These are phyloP conservation scores for Xylariaceae sp. DNA, from an alignment of 2,329 filamentous ascomycete species.

Conservation along the genomic window DNA sequence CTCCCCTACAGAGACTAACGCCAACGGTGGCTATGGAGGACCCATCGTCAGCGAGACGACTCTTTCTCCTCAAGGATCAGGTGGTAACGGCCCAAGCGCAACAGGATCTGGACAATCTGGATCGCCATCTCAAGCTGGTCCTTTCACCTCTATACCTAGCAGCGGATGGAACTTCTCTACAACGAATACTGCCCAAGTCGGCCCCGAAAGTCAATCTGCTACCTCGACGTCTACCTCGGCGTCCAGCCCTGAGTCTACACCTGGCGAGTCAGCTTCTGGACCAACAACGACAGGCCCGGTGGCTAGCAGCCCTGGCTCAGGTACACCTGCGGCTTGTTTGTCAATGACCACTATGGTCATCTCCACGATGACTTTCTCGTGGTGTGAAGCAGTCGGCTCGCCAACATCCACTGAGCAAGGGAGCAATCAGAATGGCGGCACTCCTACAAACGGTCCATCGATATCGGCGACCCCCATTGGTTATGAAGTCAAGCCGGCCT, in stretches of 20 bases:
- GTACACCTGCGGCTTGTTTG: no score
- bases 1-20: slow-evolving; percentile 10
- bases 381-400: slow-evolving; percentile 26
- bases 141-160: slow-evolving; percentile 24
- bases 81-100: slow-evolving; percentile 11
- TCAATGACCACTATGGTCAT: slow-evolving; percentile 27
- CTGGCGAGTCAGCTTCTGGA: no score
- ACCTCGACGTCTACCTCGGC: no score
- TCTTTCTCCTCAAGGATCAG: slow-evolving; percentile 15
- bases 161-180: slow-evolving; percentile 30
- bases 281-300: no score
- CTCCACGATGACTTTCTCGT: slow-evolving; percentile 26
- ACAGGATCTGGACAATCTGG: slow-evolving; percentile 11
- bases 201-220: no score
- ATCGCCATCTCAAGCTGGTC: slow-evolving; percentile 4
- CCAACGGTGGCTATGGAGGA: slow-evolving; percentile 23
- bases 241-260: slow-evolving; percentile 11
- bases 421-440: slow-evolving; percentile 7
- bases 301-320: no score
- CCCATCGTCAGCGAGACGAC: slow-evolving; percentile 15
- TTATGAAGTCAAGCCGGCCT: slow-evolving; percentile 22
- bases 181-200: slow-evolving; percentile 16
- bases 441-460: slow-evolving; percentile 1
- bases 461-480: slow-evolving; percentile 16
- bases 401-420: slow-evolving; percentile 7